Conservation (phyloP, 805 yeast genomes). For the Priceomyces medius region DNA sequence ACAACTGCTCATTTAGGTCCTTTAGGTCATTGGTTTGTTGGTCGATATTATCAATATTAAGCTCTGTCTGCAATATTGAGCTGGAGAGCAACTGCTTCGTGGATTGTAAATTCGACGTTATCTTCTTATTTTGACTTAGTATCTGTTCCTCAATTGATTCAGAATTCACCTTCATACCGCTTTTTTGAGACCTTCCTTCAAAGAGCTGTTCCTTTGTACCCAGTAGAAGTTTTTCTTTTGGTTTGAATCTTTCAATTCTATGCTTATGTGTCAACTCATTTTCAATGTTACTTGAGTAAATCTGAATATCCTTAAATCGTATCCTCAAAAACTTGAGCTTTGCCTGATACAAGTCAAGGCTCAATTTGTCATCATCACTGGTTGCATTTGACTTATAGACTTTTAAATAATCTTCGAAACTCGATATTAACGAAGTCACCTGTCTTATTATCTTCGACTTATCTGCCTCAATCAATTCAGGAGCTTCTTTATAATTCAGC, state of each 20-base stretch:
- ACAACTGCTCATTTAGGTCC: slow-evolving; percentile 40
- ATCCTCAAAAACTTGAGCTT: slow-evolving; percentile 21
- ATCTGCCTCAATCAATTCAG: slow-evolving; percentile 16
- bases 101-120: slow-evolving; percentile 47
- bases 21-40: slow-evolving; percentile 45
- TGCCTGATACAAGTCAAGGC: slow-evolving; percentile 17
- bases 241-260: slow-evolving; percentile 25
- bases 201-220: slow-evolving; percentile 21
- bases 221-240: slow-evolving; percentile 4
- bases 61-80: slow-evolving; percentile 50
- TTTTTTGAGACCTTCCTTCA: slow-evolving; percentile 17
- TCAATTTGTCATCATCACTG: slow-evolving; percentile 4
- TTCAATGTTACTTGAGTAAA: slow-evolving; percentile 25
- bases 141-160: slow-evolving; percentile 40
- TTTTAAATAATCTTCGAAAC: slow-evolving; percentile 17
- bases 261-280: slow-evolving; percentile 29
- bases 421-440: slow-evolving; percentile 17
- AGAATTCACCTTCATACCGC: slow-evolving; percentile 14
- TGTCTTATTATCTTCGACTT: slow-evolving; percentile 17
- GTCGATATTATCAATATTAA: slow-evolving; percentile 47
- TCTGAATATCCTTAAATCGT: slow-evolving; percentile 28
- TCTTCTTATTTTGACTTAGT: slow-evolving; percentile 44
- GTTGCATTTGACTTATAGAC: slow-evolving; percentile 13
- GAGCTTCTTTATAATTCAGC: slow-evolving; percentile 9
- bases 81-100: slow-evolving; percentile 50